Evolutionary conservation across 2,329 filamentous ascomycete species (phyloP), one percentile per base, ranked within the genome.

Genomic region (Exophiala mesophila): DNA sequence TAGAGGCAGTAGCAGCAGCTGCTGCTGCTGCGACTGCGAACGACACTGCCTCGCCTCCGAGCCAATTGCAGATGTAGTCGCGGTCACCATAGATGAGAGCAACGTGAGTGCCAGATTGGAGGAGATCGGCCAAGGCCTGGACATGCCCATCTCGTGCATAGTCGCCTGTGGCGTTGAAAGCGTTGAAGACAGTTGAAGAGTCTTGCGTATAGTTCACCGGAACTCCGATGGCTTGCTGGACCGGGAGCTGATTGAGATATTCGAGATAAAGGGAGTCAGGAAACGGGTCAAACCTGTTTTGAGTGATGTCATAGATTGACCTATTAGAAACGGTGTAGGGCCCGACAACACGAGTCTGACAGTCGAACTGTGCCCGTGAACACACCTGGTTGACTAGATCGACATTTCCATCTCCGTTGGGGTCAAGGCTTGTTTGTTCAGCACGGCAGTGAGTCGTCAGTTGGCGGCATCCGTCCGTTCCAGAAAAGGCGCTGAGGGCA

Each of bases 191-290:
- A 5, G 56, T 55, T 18, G 55, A 53, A 30, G 60, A 66, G 17
- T 51, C 43, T 38, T 57, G 44, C 0, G 65, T 64, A 45, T 65
- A 68, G 44, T 69, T 67, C n/a, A 67, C 52, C 3, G 58, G 49
- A 0, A 74, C 77, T 7, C 78, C 78, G 45, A 82, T 72, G 0
- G 77, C 77, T 15, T 63, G 54, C 50, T 77, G 76, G 1, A 82
- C 70, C 7, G 64, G 57, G 1, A 69, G 63, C 2, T 67, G 69
- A 59, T 82, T 82, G 18, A 83, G 67, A 55, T 82, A 83, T n/a
- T 70, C 63, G 9, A 63, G 58, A 51, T 72, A 81, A 59, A 73
- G 77, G 0, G 55, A 54, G 49, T 75, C 72, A 1, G 78, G 78
- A 56, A 81, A 81, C 0, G 76, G 76, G 55, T 80, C 74, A 0